Evolutionary conservation across 208 protist species (phyloP), one percentile per base, ranked within the genome.

Genomic region (Wallacemonas sp.): DNA sequence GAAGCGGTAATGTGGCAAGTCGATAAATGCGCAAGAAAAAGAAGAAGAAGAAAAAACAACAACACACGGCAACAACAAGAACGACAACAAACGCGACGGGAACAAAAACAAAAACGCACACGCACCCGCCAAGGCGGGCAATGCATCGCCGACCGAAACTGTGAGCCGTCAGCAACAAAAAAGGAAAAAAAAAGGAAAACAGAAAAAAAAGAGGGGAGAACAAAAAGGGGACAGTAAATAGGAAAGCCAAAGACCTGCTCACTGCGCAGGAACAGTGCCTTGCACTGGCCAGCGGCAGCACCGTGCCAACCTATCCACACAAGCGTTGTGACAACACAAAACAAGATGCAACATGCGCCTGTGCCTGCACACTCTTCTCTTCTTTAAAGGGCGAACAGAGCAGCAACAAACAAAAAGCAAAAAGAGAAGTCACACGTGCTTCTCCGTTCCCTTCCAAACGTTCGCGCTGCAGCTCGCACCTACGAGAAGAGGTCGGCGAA

Each of bases 401-500:
- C 13, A 68, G 17, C 3, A 42, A 22, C 26, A 42, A 42, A 58
- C 19, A 53, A 46, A 55, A 39, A 48, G 29, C 3, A 33, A 57
- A 54, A 39, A 59, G 6, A 65, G 8, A 48, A 52, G 27, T 6
- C 42, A 9, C 42, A 24, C n/a, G 15, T 15, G 15, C 10, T 9
- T 41, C 10, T 41, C 10, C 15, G 36, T 41, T 9, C 15, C 10
- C 15, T 9, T 41, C 10, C 36, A 41, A 17, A 41, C 36, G 15
- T 41, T n/a, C n/a, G n/a, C n/a, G n/a, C n/a, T n/a, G n/a, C n/a
- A n/a, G n/a, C n/a, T n/a, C 34, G 17, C 21, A 48, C 13, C 6
- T 68, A 80, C 13, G 53, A 78, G 65, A 91, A 94, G 61, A 94
- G 78, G 42, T 89, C 79, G 13, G 74, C 81, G 66, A 94, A 94